phyloP scores from a whole-genome alignment of 2,329 filamentous ascomycete species.

The Fusarium cicatricum region DNA sequence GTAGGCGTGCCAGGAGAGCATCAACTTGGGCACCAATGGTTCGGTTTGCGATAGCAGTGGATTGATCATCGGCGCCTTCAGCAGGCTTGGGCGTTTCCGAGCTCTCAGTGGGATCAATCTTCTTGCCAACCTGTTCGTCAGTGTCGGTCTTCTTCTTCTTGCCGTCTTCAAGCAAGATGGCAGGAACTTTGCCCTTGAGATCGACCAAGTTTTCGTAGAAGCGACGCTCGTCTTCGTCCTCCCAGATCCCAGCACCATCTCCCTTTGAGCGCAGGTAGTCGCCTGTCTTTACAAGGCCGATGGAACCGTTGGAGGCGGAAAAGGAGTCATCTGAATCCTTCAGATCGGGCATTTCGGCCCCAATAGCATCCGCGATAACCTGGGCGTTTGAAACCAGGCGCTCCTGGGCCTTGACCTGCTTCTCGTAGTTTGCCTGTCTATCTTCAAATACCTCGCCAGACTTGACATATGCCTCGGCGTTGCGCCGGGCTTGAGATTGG shows the following conservation, averaged over 20 bases:
- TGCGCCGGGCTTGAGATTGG: slow-evolving; percentile 85
- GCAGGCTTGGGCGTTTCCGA: slow-evolving; percentile 59
- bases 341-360: slow-evolving; percentile 91
- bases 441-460: slow-evolving; percentile 99
- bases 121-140: slow-evolving; percentile 86
- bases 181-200: slow-evolving; percentile 93
- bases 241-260: slow-evolving; percentile 95
- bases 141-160: slow-evolving; percentile 91
- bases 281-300: slow-evolving; percentile 91
- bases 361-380: slow-evolving; percentile 85
- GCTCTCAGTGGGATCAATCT: slow-evolving; percentile 63
- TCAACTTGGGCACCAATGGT: slow-evolving; percentile 98
- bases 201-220: slow-evolving; percentile 99
- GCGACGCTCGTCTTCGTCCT: slow-evolving; percentile 95
- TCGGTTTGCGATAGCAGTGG: slow-evolving; percentile 95
- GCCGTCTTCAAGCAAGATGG: slow-evolving; percentile 89
- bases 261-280: slow-evolving; percentile 91
- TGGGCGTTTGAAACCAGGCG: slow-evolving; percentile 91
- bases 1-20: slow-evolving; percentile 84
- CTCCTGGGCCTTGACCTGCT: slow-evolving; percentile 90
- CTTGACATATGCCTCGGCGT: slow-evolving; percentile 97
- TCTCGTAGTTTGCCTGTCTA: slow-evolving; percentile 94
- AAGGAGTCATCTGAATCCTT: slow-evolving; percentile 81
- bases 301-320: slow-evolving; percentile 74
- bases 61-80: slow-evolving; percentile 77